Evolutionary conservation across 345 rosid species (phyloP).

Genomic region (Excoecaria cochinchinensis): DNA sequence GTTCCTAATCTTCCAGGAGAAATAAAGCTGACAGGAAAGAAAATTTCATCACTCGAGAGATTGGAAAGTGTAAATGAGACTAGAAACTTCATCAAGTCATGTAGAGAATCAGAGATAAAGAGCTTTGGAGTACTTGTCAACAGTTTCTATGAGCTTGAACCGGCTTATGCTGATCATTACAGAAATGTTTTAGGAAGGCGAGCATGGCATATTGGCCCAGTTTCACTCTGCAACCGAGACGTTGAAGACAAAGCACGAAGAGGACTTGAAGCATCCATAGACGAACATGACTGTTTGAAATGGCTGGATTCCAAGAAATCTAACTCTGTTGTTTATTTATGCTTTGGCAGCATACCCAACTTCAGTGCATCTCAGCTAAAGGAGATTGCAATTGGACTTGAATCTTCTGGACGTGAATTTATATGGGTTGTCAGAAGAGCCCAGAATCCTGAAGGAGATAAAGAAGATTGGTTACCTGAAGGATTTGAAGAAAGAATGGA

Average conservation of each 20-base stretch:
- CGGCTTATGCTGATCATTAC: neutral
- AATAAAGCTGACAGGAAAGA: too few relatives aligned
- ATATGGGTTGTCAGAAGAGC: neutral
- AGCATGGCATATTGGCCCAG: slow-evolving; percentile 41
- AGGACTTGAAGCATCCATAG: slow-evolving; percentile 16
- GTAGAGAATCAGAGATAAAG: too few relatives aligned
- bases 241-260: slow-evolving; percentile 12
- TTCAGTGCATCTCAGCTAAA: slow-evolving; percentile 28
- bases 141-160: neutral
- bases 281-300: slow-evolving; percentile 31
- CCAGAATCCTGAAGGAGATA: neutral
- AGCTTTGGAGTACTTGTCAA: too few relatives aligned
- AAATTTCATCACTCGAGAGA: too few relatives aligned
- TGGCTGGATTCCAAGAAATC: slow-evolving; percentile 40
- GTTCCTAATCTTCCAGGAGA: too few relatives aligned
- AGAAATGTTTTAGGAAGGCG: slow-evolving; percentile 7
- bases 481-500: neutral
- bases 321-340: slow-evolving; percentile 39
- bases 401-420: slow-evolving; percentile 22
- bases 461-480: neutral
- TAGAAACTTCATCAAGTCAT: too few relatives aligned
- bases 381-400: slow-evolving; percentile 41
- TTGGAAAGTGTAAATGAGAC: too few relatives aligned
- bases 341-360: slow-evolving; percentile 35
- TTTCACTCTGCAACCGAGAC: slow-evolving; percentile 22